Conservation (phyloP, 768 basidiomycete species). For the Roridomyces roridus region DNA sequence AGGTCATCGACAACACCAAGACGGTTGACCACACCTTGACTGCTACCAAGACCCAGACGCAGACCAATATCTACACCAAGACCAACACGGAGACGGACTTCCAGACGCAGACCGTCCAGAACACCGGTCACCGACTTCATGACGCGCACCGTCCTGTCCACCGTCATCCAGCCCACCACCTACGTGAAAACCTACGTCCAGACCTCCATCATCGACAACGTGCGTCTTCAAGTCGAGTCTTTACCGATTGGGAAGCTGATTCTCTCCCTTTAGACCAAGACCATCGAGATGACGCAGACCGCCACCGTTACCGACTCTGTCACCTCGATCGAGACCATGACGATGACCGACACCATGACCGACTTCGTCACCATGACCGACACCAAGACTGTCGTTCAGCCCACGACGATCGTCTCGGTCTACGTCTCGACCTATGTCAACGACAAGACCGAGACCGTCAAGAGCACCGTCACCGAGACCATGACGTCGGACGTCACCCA, state of each 20-base stretch:
- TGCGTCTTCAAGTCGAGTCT: slow-evolving; percentile 34
- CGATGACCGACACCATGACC: slow-evolving; percentile 59
- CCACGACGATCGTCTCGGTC: slow-evolving; percentile 63
- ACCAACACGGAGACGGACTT: slow-evolving; percentile 54
- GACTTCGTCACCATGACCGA: slow-evolving; percentile 60
- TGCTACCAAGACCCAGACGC: slow-evolving; percentile 65
- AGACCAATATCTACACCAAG: slow-evolving; percentile 59
- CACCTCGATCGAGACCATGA: slow-evolving; percentile 63
- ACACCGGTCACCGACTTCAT: slow-evolving; percentile 64
- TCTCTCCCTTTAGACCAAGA: slow-evolving; percentile 55
- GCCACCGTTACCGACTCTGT: slow-evolving; percentile 56
- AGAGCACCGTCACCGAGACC: slow-evolving; percentile 62
- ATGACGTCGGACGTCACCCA: slow-evolving; percentile 53
- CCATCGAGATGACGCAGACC: slow-evolving; percentile 55
- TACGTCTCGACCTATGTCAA: slow-evolving; percentile 61
- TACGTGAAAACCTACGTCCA: slow-evolving; percentile 57
- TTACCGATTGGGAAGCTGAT: not conserved
- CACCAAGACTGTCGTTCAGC: slow-evolving; percentile 56
- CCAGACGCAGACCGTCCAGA: slow-evolving; percentile 51
- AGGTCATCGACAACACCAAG: slow-evolving; percentile 64
- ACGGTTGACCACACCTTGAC: slow-evolving; percentile 64
- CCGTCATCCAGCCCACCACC: slow-evolving; percentile 63
- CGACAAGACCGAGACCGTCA: slow-evolving; percentile 68
- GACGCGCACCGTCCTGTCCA: slow-evolving; percentile 59
- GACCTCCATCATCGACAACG: slow-evolving; percentile 66